Percentiles rank a stretch among this genome's conserved stretches.
phyloP scores from a whole-genome alignment of 306 rosid species.

The Hylodesmum podocarpum region DNA sequence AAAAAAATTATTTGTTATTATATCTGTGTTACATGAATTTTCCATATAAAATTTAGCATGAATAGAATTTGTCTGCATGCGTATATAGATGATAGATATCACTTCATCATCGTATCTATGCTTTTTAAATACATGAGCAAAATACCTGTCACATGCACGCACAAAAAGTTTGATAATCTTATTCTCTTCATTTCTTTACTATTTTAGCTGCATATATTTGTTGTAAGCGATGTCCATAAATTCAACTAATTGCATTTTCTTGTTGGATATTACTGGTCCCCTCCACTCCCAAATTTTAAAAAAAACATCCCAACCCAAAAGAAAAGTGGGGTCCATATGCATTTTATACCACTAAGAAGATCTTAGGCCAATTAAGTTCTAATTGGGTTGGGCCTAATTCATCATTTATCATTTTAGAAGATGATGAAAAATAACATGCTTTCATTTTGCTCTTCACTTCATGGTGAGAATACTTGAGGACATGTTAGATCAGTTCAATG shows the following conservation, averaged over 20 bases:
- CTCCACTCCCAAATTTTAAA: neutral
- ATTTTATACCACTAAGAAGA: neutral
- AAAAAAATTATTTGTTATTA: too few species aligned
- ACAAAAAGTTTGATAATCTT: neutral
- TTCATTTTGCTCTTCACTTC: neutral
- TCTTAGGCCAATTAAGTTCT: neutral
- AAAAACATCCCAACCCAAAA: neutral
- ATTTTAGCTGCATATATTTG: neutral
- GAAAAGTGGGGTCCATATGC: neutral
- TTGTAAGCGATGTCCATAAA: neutral
- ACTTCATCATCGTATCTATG: neutral
- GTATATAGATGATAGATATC: too few species aligned
- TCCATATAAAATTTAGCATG: neutral
- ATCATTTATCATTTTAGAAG: neutral
- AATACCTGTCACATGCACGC: neutral
- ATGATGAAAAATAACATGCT: neutral
- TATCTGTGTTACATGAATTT: neutral
- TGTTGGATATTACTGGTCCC: constrained; percentile 11
- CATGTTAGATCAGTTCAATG: too few species aligned
- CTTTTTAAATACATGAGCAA: neutral
- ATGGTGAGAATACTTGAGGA: neutral
- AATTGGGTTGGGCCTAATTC: neutral
- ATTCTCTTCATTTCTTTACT: neutral
- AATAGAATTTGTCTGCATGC: neutral
- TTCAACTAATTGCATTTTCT: neutral